Evolutionary conservation across 495 filamentous ascomycete genomes (phyloP).

Genomic region (Neurospora sp.): DNA sequence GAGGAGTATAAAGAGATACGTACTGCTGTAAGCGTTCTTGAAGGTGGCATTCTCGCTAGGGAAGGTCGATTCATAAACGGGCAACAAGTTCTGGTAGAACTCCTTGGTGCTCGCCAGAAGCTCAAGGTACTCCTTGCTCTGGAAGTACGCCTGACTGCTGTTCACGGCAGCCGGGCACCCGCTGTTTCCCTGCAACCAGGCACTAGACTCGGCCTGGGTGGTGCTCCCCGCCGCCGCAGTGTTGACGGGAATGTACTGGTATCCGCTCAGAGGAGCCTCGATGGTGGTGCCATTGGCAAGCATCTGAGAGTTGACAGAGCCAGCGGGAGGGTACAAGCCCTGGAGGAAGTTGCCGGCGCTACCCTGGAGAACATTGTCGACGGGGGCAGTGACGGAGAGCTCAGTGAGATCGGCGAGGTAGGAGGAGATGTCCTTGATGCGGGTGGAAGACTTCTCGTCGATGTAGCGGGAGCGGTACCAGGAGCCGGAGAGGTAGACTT

Average conservation of each 20-base stretch:
- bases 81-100: constrained; percentile 56
- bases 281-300: constrained; percentile 52
- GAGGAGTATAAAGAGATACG: neutral
- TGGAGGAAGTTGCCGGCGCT: constrained; percentile 71
- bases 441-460: constrained; percentile 24
- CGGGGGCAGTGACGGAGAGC: constrained; percentile 47
- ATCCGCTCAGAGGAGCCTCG: constrained; percentile 54
- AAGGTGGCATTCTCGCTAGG: constrained; percentile 41
- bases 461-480: constrained; percentile 54
- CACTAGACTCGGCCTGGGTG: constrained; percentile 46
- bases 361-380: constrained; percentile 53
- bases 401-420: constrained; percentile 49
- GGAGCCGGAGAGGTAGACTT: constrained; percentile 51
- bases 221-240: constrained; percentile 34
- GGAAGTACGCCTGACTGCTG: constrained; percentile 65
- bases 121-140: constrained; percentile 45
- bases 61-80: constrained; percentile 52
- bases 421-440: constrained; percentile 37
- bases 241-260: constrained; percentile 60
- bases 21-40: constrained; percentile 63
- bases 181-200: constrained; percentile 49
- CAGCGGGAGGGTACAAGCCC: constrained; percentile 68
- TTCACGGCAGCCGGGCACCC: constrained; percentile 50
- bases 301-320: constrained; percentile 32
- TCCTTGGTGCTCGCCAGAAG: constrained; percentile 40